Conservation (phyloP, 495 filamentous ascomycete species). For the Venustampulla echinocandica region DNA sequence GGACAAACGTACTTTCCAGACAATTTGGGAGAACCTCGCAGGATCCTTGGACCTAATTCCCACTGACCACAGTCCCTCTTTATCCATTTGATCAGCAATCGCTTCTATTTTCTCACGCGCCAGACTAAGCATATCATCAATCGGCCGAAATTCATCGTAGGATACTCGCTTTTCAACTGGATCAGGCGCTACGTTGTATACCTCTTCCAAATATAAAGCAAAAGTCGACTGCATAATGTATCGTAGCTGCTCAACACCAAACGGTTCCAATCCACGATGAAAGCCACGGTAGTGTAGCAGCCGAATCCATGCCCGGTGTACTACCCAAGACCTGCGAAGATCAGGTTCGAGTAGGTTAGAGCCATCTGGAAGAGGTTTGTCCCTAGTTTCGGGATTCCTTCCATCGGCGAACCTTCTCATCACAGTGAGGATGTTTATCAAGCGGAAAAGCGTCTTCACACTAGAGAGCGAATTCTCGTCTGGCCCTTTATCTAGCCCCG, state of each 20-base stretch:
- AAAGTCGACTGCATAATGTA: neutral
- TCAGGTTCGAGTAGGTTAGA: neutral
- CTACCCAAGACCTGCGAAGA: conserved; percentile 2
- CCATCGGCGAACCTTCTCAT: neutral
- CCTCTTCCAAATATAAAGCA: neutral
- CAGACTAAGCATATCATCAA: too few relatives aligned
- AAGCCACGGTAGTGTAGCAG: conserved; percentile 13
- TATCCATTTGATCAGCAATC: too few relatives aligned
- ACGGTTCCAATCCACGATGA: neutral
- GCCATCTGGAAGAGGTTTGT: conserved; percentile 2
- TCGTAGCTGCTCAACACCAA: neutral
- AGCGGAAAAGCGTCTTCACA: neutral
- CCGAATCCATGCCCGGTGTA: conserved; percentile 14
- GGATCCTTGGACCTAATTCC: too few relatives aligned
- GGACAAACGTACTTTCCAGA: too few relatives aligned
- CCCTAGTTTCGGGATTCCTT: neutral
- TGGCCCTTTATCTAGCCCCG: neutral
- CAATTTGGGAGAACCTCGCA: too few relatives aligned
- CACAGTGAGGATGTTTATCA: neutral
- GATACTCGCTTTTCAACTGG: too few relatives aligned
- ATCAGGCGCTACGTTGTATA: too few relatives aligned
- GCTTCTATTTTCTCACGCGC: too few relatives aligned
- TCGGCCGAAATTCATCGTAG: too few relatives aligned
- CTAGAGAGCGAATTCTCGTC: neutral
- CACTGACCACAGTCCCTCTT: too few relatives aligned